Conservation (phyloP, 176 grass and related monocot genomes). For the Neostapfia colusana region DNA sequence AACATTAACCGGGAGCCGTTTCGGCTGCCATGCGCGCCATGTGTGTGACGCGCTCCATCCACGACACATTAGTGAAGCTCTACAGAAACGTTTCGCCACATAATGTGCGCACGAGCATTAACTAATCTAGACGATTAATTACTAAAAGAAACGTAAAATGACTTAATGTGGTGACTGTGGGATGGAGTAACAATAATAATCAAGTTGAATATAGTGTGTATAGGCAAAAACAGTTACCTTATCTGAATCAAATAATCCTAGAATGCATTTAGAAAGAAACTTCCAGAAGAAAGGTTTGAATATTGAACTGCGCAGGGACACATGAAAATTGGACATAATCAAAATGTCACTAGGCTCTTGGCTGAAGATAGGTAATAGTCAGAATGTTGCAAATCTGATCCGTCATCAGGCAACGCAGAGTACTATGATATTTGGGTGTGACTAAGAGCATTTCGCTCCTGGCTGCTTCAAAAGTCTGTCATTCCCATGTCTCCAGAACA, state of each 20-base stretch:
- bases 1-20: too few species aligned
- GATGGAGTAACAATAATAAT: too few species aligned
- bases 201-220: not conserved
- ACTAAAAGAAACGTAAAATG: too few species aligned
- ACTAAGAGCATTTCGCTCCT: slow-evolving; percentile 21
- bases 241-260: slow-evolving; percentile 6
- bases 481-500: not conserved
- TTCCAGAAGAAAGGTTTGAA: slow-evolving; percentile 4
- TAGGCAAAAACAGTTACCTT: slow-evolving; percentile 22
- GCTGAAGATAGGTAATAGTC: not conserved
- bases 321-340: slow-evolving; percentile 13
- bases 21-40: too few species aligned
- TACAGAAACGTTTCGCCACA: too few species aligned
- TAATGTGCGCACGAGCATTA: too few species aligned
- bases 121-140: too few species aligned
- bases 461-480: not conserved
- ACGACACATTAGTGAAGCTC: too few species aligned
- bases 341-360: not conserved
- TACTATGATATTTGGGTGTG: not conserved
- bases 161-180: too few species aligned
- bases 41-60: too few species aligned
- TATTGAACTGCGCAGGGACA: not conserved
- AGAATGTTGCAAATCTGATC: not conserved
- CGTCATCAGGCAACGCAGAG: slow-evolving; percentile 2
- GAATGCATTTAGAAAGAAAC: not conserved